phyloP scores from a whole-genome alignment of 2,329 filamentous ascomycete genomes.

The Trichoderma sp. region DNA sequence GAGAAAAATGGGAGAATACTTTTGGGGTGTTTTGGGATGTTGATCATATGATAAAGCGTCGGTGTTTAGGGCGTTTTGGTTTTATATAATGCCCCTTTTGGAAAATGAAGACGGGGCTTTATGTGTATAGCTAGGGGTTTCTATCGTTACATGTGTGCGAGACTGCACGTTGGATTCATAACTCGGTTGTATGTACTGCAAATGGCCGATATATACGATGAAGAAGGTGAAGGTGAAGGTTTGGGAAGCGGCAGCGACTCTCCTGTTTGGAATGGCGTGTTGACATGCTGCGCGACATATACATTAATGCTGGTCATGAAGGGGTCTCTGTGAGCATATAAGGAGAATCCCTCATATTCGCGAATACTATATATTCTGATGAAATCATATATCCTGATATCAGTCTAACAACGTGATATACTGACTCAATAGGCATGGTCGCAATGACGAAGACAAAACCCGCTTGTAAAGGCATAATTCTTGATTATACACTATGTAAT shows the following conservation, averaged over 20 bases:
- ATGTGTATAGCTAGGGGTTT: background rate
- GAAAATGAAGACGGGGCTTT: background rate
- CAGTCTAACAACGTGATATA: background rate
- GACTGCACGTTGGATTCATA: background rate
- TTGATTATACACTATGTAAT: slow-evolving; percentile 27
- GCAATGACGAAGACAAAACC: background rate
- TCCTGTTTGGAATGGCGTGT: background rate
- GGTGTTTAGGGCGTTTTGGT: slow-evolving; percentile 9
- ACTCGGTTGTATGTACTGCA: background rate
- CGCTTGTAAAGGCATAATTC: slow-evolving; percentile 15
- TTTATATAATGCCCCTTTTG: background rate
- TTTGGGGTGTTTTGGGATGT: background rate
- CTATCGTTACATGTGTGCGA: background rate
- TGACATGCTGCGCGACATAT: background rate
- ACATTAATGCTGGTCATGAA: background rate
- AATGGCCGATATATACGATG: background rate
- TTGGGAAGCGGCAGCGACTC: background rate
- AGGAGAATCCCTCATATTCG: background rate
- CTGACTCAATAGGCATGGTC: background rate
- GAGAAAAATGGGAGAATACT: no score
- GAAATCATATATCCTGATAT: background rate
- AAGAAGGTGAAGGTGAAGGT: background rate
- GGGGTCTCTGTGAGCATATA: background rate
- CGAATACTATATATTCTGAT: background rate
- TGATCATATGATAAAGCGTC: slow-evolving; percentile 1